Evolutionary conservation across 2,329 filamentous ascomycete genomes (phyloP), one percentile per base, ranked within the genome.

Genomic region (Colletotrichum gigasporum): DNA sequence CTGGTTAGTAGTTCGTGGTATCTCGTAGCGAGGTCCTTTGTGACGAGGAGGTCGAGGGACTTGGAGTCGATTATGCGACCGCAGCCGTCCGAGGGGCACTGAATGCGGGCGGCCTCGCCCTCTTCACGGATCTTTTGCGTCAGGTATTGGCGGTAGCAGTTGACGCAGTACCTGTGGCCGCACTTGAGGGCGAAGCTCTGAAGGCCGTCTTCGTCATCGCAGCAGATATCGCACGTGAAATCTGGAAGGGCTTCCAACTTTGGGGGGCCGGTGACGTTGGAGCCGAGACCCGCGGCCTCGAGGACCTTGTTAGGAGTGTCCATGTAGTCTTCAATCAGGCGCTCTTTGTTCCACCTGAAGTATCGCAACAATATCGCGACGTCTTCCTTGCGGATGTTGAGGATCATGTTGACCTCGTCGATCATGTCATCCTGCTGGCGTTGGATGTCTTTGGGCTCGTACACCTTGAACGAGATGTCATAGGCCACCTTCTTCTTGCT

Each of bases 221-320:
- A 98, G 81, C 96, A 99, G 68, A 99, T 99, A 66, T 97, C 94
- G 79, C 96, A 99, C 71, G 87, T 83, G 76, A 99, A 99, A 8
- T 90, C 93, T 12, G 87, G 83, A 16, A 95, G 80, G 14, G 83
- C 81, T 74, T 94, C 87, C 3, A 96, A 85, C 72, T 87, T 90
- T 2, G 92, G 91, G 10, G 85, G 83, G 10, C 81, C 80, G 2
- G 81, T 79, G n/a, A 86, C 83, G 65, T 83, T 87, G 57, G 89
- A 86, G 34, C 90, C 91, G 28, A 99, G 80, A 1, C 96, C 96
- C 12, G 95, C 94, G 65, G 89, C 90, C 71, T 97, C 94, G 32
- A 98, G 81, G 2, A 96, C 88, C 72, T 91, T 87, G 63, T 91
- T 88, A 3, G 91, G 89, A 52, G 87, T 87, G 68, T 99, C 95